These are phyloP conservation scores for Porphyrellus cyaneotinctus DNA, from an alignment of 768 basidiomycete genomes.

Conservation along the genomic window DNA sequence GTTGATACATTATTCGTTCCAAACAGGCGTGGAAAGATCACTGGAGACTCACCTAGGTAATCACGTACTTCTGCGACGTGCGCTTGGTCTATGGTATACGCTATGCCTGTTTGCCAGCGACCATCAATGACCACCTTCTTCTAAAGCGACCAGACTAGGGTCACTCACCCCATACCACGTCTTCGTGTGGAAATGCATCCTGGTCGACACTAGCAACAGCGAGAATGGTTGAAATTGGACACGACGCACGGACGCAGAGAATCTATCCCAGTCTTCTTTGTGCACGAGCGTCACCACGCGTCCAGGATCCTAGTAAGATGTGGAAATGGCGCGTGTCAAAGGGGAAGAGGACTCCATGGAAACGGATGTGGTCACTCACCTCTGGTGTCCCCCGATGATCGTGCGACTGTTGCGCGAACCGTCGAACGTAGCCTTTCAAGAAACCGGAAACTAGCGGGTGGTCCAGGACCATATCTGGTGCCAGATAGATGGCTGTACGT, in stretches of 20 bases:
- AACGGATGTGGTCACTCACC: constrained; percentile 37
- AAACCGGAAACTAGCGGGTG: constrained; percentile 61
- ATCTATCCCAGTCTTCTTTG: constrained; percentile 81
- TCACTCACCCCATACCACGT: constrained; percentile 60
- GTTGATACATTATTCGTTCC: background rate
- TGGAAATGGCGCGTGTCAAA: background rate
- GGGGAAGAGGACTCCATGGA: background rate
- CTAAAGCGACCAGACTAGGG: too few species aligned
- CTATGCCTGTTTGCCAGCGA: constrained; percentile 51
- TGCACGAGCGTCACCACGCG: constrained; percentile 88
- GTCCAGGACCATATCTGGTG: background rate
- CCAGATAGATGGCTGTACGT: background rate
- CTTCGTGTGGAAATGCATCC: constrained; percentile 33
- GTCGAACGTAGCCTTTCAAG: constrained; percentile 83
- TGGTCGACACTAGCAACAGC: background rate
- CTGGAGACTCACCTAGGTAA: constrained; percentile 61
- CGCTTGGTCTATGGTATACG: constrained; percentile 80
- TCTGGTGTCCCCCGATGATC: constrained; percentile 91
- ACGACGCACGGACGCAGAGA: constrained; percentile 58
- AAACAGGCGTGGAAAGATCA: background rate
- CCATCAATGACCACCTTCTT: background rate
- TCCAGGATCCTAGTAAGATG: constrained; percentile 59
- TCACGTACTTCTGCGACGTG: constrained; percentile 74
- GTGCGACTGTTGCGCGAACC: constrained; percentile 89
- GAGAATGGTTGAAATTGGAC: background rate